Percentiles rank a stretch among this genome's conserved stretches.
Evolutionary conservation across 148 eudicot genomes (phyloP).

Genomic region (Nepenthes gracilis): DNA sequence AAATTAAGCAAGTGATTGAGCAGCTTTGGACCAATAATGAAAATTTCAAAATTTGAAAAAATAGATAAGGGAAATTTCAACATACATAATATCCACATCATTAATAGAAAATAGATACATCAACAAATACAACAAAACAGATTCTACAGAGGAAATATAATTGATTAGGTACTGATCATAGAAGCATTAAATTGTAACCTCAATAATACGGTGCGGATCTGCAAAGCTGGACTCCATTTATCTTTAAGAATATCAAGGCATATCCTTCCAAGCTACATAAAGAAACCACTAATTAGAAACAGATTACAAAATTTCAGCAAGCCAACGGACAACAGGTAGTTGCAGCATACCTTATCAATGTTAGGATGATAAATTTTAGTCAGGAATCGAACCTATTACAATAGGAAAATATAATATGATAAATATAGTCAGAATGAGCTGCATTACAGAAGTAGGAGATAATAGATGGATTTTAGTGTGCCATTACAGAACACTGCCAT

Average conservation of each 20-base stretch:
- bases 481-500: too few relatives aligned
- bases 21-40: too few relatives aligned
- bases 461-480: too few relatives aligned
- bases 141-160: background rate
- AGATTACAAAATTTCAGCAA: background rate
- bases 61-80: too few relatives aligned
- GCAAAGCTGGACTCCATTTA: slow-evolving; percentile 10
- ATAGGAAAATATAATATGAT: background rate
- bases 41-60: too few relatives aligned
- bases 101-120: too few relatives aligned
- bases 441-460: too few relatives aligned
- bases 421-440: background rate
- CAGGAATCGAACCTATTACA: slow-evolving; percentile 55
- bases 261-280: slow-evolving; percentile 6
- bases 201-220: slow-evolving; percentile 7
- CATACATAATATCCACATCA: too few relatives aligned
- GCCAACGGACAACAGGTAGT: background rate
- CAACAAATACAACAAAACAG: background rate
- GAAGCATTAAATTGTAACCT: background rate
- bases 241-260: slow-evolving; percentile 9
- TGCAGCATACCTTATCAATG: slow-evolving; percentile 30
- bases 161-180: background rate
- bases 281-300: too few relatives aligned
- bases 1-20: too few relatives aligned
- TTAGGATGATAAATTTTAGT: slow-evolving; percentile 70